Evolutionary conservation across 108 stramenopile genomes (phyloP).

Genomic region (Licmophora abbreviata): DNA sequence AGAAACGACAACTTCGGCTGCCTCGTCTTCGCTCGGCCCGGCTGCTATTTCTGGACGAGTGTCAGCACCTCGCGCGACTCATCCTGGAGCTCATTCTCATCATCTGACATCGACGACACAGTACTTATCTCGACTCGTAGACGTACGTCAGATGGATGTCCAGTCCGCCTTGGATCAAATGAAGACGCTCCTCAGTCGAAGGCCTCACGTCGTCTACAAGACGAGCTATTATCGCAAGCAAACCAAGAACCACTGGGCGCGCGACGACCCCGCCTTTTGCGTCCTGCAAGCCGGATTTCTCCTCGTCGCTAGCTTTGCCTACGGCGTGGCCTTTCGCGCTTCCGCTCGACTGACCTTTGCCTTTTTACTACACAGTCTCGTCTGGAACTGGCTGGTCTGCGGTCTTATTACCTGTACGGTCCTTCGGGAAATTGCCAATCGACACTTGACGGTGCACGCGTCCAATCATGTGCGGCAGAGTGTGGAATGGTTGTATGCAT

Average conservation of each 20-base stretch:
- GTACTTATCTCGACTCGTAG: conserved; percentile 53
- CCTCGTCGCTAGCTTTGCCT: conserved; percentile 66
- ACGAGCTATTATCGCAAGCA: conserved; percentile 86
- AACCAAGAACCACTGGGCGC: conserved; percentile 97
- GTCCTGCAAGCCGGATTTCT: conserved; percentile 81
- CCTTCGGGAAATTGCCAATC: conserved; percentile 72
- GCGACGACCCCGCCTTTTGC: conserved; percentile 97
- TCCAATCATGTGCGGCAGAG: conserved; percentile 83
- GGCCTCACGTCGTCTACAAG: conserved; percentile 81
- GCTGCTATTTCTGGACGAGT: no score
- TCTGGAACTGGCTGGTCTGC: conserved; percentile 51
- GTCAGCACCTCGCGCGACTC: no score
- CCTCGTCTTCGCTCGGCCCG: no score
- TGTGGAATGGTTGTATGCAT: conserved; percentile 97
- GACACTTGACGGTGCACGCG: conserved; percentile 54
- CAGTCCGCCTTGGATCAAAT: conserved; percentile 86
- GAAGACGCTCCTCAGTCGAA: conserved; percentile 58
- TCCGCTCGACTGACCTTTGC: conserved; percentile 22
- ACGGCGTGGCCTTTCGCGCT: conserved; percentile 65
- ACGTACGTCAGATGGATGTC: conserved; percentile 81
- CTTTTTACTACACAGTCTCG: conserved; percentile 38
- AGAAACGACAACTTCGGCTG: no score
- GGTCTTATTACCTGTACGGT: conserved; percentile 60
- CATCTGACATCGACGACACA: no score
- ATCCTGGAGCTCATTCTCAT: no score